Base-by-base conservation (phyloP, 2,329 filamentous ascomycete species). In the Claviceps maximensis region DNA sequence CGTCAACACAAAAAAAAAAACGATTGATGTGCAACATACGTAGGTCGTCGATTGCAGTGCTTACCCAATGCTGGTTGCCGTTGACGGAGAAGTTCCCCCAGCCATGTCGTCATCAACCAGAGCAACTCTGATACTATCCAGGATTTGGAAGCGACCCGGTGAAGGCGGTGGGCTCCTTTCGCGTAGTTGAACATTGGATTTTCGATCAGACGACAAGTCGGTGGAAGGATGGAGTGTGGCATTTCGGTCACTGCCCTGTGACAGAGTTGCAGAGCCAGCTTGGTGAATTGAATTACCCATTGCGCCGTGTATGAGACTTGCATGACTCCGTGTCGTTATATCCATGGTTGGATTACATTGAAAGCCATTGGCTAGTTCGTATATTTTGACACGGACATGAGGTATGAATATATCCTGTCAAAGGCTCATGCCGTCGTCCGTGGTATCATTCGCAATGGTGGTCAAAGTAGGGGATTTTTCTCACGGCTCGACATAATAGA, bases 121-220 rank as follows among this genome's bases (percentile, higher is more conserved):
- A 57, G 56, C 52, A 55, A 53, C 56, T 48, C 56, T 54, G 53
- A 55, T 56, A 56, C 53, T 55, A 50, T 55, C 57, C 53, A 53
- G 53, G 47, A 56, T 47, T 25, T 47, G 46, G 9, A 50, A 40
- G 12, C 45, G 50, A 47, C 46, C 19, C 19, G 46, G 15, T 12
- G 45, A 19, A 29, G 13, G 4, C 55, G 72, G 71, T 4, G 68
- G 64, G 3, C 66, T 68, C 36, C 69, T 67, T 40, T 72, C 67
- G 47, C 63, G 64, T 7, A 62, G 59, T 23, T 61, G 29, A 17
- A 36, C 10, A 33, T 46, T 33, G 47, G 21, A 36, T 9, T 12
- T 27, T 45, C 45, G 13, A 45, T 10, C 33, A 15, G 38, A 36
- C 19, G 53, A 40, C 33, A 23, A 49, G 42, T 33, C 45, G 31